phyloP scores from a whole-genome alignment of 805 yeast species.

The Ogataea pignaliae region DNA sequence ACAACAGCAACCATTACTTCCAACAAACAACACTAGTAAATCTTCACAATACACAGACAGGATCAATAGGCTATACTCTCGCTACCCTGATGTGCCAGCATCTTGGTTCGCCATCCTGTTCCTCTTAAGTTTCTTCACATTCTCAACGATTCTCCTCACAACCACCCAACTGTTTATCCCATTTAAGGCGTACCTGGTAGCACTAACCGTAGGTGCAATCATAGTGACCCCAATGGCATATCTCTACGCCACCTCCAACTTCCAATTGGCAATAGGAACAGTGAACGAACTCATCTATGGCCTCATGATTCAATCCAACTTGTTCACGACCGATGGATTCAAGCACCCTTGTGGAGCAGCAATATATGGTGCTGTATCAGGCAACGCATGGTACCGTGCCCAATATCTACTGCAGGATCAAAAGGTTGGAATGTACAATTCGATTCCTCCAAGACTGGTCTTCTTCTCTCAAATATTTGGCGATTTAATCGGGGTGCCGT shows the following conservation, averaged over 20 bases:
- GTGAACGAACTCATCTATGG: conserved; percentile 49
- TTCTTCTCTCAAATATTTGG: conserved; percentile 51
- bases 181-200: conserved; percentile 39
- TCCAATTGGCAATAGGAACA: conserved; percentile 49
- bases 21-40: conserved; percentile 5
- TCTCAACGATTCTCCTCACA: conserved; percentile 30
- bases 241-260: conserved; percentile 46
- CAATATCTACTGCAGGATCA: conserved; percentile 37
- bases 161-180: conserved; percentile 31
- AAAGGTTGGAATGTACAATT: conserved; percentile 51
- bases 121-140: conserved; percentile 30
- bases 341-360: conserved; percentile 46
- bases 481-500: conserved; percentile 48
- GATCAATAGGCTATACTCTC: conserved; percentile 36
- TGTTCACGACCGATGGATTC: conserved; percentile 8
- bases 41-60: conserved; percentile 34
- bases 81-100: conserved; percentile 38
- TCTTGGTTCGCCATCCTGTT: conserved; percentile 39
- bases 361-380: conserved; percentile 48
- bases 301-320: conserved; percentile 34
- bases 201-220: conserved; percentile 38
- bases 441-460: conserved; percentile 46
- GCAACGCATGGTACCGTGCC: conserved; percentile 50
- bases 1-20: background rate
- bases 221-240: conserved; percentile 47